Evolutionary conservation across 208 protist species (phyloP).

Genomic region (Acanthamoeba triangularis): DNA sequence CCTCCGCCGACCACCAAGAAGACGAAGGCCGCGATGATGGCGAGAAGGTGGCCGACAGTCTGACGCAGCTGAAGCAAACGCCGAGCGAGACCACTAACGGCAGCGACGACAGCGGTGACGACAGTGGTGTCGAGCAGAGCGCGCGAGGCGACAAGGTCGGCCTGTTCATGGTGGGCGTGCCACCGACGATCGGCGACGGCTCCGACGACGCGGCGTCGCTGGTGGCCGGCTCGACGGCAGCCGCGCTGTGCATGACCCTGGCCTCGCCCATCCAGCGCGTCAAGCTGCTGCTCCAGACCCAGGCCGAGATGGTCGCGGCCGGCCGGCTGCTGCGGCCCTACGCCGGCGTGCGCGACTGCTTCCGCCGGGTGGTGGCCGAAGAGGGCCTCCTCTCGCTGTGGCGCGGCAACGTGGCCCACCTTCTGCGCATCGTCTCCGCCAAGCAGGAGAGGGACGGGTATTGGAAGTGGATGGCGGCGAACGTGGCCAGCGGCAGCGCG

Average conservation of each 20-base stretch:
- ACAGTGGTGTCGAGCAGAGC: no score
- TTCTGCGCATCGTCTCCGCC: slow-evolving; percentile 98
- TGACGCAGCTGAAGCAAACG: no score
- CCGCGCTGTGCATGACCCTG: slow-evolving; percentile 94
- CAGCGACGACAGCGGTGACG: no score
- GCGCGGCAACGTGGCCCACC: slow-evolving; percentile 98
- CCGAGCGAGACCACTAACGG: no score
- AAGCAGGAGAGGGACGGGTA: slow-evolving; percentile 5
- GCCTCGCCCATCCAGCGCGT: slow-evolving; percentile 97
- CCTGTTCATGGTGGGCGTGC: no score
- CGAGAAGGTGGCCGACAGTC: no score
- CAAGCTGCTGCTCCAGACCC: slow-evolving; percentile 97
- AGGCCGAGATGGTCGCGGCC: slow-evolving; percentile 73
- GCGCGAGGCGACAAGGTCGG: no score
- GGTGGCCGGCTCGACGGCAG: slow-evolving; percentile 10
- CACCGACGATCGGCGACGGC: no score
- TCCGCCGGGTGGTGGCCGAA: slow-evolving; percentile 95
- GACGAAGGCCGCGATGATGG: no score
- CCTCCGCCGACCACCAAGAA: no score
- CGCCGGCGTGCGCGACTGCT: slow-evolving; percentile 97
- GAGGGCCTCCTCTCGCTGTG: slow-evolving; percentile 97
- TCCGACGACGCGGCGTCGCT: neutral
- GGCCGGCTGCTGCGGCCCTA: slow-evolving; percentile 88
- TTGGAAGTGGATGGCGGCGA: slow-evolving; percentile 94
- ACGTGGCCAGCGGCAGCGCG: slow-evolving; percentile 97